Evolutionary conservation across 495 filamentous ascomycete genomes (phyloP).

Genomic region (Antarctomyces pellizariae): DNA sequence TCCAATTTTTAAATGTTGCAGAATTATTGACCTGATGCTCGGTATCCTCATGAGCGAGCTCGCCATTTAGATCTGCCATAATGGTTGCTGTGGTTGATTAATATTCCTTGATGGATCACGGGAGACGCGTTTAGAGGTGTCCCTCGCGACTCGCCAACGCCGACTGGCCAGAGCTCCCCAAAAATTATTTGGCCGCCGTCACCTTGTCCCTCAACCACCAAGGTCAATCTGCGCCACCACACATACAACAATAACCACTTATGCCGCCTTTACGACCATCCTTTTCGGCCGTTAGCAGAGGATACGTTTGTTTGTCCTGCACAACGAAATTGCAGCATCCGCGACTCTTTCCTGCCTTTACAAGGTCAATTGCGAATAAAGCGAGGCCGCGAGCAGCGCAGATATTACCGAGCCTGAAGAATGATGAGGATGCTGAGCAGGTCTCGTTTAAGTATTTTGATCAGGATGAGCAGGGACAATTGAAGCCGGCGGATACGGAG

Average conservation of each 20-base stretch:
- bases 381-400: too few species aligned
- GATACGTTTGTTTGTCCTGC: constrained; percentile 18
- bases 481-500: too few species aligned
- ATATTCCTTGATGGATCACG: too few species aligned
- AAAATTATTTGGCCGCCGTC: constrained; percentile 6
- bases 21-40: too few species aligned
- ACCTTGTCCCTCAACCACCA: neutral
- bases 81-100: too few species aligned
- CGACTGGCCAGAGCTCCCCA: constrained; percentile 1
- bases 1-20: too few species aligned
- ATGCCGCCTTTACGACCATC: constrained; percentile 16
- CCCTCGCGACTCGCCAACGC: too few species aligned
- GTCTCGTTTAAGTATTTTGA: constrained; percentile 19
- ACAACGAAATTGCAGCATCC: constrained; percentile 11
- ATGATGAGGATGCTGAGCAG: constrained; percentile 2
- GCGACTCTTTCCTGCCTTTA: too few species aligned
- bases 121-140: too few species aligned
- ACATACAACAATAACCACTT: constrained; percentile 5
- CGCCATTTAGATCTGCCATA: too few species aligned
- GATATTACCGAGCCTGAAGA: constrained; percentile 10
- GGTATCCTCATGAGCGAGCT: too few species aligned
- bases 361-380: too few species aligned
- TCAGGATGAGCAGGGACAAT: constrained; percentile 19
- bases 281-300: constrained; percentile 11
- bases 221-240: constrained; percentile 1